A percentile compares a stretch with the other conserved stretches of the same genome.
phyloP scores from a whole-genome alignment of 2,329 filamentous ascomycete genomes.

The Xylaria polymorpha region DNA sequence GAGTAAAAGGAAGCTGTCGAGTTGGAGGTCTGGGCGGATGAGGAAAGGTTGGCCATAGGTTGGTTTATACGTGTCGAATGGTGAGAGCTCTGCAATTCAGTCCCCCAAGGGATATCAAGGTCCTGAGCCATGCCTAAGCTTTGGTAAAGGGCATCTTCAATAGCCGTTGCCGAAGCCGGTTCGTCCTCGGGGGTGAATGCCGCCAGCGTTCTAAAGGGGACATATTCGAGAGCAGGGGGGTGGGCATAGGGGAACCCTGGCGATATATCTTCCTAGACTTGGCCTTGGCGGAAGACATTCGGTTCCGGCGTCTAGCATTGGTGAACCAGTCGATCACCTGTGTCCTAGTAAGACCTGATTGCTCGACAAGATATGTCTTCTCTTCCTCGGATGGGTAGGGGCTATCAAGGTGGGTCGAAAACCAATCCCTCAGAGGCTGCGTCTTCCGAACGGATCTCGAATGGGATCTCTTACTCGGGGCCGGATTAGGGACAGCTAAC shows the following conservation, averaged over 20 bases:
- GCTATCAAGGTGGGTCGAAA: constrained; percentile 57
- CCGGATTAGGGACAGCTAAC: neutral
- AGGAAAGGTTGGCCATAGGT: neutral
- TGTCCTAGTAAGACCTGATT: constrained; percentile 59
- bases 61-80: neutral
- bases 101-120: constrained; percentile 35
- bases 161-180: constrained; percentile 53
- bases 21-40: neutral
- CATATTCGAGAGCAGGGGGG: constrained; percentile 53
- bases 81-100: neutral
- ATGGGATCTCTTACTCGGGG: constrained; percentile 50
- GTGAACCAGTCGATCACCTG: constrained; percentile 64
- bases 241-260: constrained; percentile 59
- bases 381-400: constrained; percentile 63
- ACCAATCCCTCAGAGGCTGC: constrained; percentile 59
- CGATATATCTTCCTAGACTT: constrained; percentile 49
- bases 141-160: constrained; percentile 46
- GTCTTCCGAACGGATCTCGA: constrained; percentile 60
- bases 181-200: constrained; percentile 59
- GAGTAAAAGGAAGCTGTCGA: constrained; percentile 3
- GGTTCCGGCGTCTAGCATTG: constrained; percentile 61
- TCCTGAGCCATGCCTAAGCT: constrained; percentile 40
- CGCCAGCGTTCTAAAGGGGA: constrained; percentile 61
- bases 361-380: constrained; percentile 53
- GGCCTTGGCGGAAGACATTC: constrained; percentile 48